Evolutionary conservation across 345 rosid species (phyloP), one percentile per base, ranked within the genome.

Genomic region (Arabis hirsuta): DNA sequence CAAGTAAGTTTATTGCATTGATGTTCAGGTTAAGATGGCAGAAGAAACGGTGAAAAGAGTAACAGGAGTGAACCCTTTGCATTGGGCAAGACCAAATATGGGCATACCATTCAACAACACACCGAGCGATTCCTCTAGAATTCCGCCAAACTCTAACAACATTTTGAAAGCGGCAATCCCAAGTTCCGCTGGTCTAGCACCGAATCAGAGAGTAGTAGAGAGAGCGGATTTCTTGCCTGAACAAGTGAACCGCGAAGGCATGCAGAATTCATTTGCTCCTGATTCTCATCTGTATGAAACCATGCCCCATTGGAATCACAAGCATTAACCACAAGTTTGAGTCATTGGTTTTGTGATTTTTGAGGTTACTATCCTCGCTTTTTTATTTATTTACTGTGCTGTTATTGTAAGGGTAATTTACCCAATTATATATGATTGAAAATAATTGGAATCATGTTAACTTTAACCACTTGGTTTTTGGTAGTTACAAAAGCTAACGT

Each of bases 21-120:
- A 29, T 50, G 61, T 84, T 32, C 84, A 91, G 98, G 97, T 94
- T 45, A 91, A 91, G 77, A 91, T 94, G 98, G 98, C 96, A 34
- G 98, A 94, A 79, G 98, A 94, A 82, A 91, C 90, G 13, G 96
- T 94, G 56, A 94, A 91, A 80, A 82, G 83, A 67, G 88, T 88
- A 71, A 89, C 96, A 6, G 97, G 97, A 65, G 72, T 88, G 67
- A 89, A 82, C 78, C 97, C 97, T 7, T 63, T 87, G 77, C 71
- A 83, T 53, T 80, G 86, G 46, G 81, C 86, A 67, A 83, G 86
- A 76, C 77, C 92, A 27, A 85, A 73, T 64, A 71, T 75, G 69
- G 19, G 76, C 56, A 53, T 74, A 51, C 83, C 85, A 51, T 82
- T 79, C 58, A 58, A 57, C 73, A 78, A 45, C 58, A 55, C 46